Conservation (phyloP, 495 filamentous ascomycete genomes). For the Recurvomyces mirabilis region DNA sequence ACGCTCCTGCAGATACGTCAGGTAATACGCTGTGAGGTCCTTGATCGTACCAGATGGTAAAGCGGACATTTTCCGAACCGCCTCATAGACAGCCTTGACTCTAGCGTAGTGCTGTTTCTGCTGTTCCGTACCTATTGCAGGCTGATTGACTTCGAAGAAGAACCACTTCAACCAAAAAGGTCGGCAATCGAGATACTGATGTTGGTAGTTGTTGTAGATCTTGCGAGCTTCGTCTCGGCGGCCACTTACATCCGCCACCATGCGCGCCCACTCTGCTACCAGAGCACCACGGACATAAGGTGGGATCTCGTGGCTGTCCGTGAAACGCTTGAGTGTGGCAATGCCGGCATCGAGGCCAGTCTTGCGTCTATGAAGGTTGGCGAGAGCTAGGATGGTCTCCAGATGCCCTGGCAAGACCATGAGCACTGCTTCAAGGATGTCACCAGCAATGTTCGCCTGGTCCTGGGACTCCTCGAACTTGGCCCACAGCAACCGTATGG, state of each 20-base stretch:
- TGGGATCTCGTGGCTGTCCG: slow-evolving; percentile 59
- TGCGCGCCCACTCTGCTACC: slow-evolving; percentile 77
- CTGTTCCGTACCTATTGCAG: slow-evolving; percentile 48
- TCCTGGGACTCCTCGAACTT: slow-evolving; percentile 83
- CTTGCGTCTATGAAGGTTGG: slow-evolving; percentile 78
- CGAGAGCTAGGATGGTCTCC: slow-evolving; percentile 77
- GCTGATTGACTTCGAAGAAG: slow-evolving; percentile 80
- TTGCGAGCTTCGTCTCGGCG: slow-evolving; percentile 72
- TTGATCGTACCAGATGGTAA: slow-evolving; percentile 57
- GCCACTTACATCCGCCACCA: slow-evolving; percentile 87
- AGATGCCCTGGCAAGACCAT: slow-evolving; percentile 59
- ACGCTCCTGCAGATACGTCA: slow-evolving; percentile 73
- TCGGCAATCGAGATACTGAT: slow-evolving; percentile 77
- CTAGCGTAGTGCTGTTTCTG: slow-evolving; percentile 57
- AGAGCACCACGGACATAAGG: slow-evolving; percentile 76
- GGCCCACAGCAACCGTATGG: slow-evolving; percentile 78
- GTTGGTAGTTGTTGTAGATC: slow-evolving; percentile 70
- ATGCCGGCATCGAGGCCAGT: slow-evolving; percentile 80
- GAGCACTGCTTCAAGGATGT: slow-evolving; percentile 74
- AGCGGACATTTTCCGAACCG: slow-evolving; percentile 63
- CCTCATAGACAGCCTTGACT: slow-evolving; percentile 70
- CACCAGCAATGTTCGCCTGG: slow-evolving; percentile 64
- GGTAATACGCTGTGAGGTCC: slow-evolving; percentile 68
- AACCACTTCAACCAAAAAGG: slow-evolving; percentile 89
- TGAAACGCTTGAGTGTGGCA: slow-evolving; percentile 67